Base-by-base conservation (phyloP, 2,329 filamentous ascomycete genomes). In the Alternaria novae-zelandiae region DNA sequence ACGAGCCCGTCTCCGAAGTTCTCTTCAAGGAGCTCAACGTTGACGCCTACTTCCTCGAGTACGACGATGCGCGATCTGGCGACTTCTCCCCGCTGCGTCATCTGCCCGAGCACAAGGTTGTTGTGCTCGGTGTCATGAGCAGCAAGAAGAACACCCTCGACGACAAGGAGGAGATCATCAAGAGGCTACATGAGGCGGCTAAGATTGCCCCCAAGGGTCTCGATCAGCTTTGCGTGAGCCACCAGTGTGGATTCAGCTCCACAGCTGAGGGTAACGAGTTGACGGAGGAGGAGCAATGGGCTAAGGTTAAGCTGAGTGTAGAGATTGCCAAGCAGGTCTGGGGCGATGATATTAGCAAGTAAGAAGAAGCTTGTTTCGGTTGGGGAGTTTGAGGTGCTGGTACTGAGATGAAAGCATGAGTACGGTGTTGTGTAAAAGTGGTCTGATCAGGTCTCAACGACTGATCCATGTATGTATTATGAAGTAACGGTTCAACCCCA, bases 41-140 rank as follows among this genome's bases (percentile, higher is more conserved):
- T 57, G 85, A 88, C 68, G 86, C 84, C 13, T 88, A 87, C 77
- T 88, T 87, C 78, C 83, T 88, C 69, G 86, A 88, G 75, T 88
- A 86, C 74, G 86, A 88, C 72, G 86, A 87, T 65, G 85, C 85
- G 30, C 81, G 86, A 3, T 84, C 82, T 0, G 86, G 86, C 13
- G 86, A 87, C 74, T 88, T 88, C 76, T 80, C 78, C 36, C 86
- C 86, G 1, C 80, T 88, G 60, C 78, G 85, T n/a, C 82, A 84
- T 73, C 77, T 88, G 53, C 86, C 86, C 4, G 81, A 81, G 57
- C 70, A 84, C 77, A 88, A 88, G 79, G 80, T 84, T 32, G 86
- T 88, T 13, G 85, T 88, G 10, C 78, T 88, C 30, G 86, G 86
- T 30, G 80, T 87, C 47, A 85, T 87, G 85, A 83, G 79, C 61